A percentile compares a stretch with the other conserved stretches of the same genome.
Conservation (phyloP, 1,284 basidiomycete genomes). For the Ustilago tritici region DNA sequence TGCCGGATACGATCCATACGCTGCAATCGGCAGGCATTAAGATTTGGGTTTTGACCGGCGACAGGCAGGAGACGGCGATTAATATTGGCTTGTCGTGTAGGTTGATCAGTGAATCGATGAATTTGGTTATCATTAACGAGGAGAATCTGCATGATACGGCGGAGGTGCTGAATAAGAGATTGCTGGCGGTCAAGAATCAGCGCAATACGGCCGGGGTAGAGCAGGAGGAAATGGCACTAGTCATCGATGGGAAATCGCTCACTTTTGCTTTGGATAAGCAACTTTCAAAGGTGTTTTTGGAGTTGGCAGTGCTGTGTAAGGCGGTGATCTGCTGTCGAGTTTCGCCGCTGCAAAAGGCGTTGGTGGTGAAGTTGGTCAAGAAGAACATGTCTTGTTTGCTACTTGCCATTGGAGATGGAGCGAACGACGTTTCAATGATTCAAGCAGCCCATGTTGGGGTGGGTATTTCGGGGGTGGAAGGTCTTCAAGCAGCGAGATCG, state of each 20-base stretch:
- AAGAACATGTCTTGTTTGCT: conserved; percentile 91
- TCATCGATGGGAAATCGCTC: conserved; percentile 97
- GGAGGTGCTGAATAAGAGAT: conserved; percentile 86
- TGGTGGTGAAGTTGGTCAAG: conserved; percentile 98
- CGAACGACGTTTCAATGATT: conserved; percentile 76
- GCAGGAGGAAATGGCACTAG: conserved; percentile 90
- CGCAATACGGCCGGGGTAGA: conserved; percentile 81
- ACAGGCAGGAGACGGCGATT: conserved; percentile 98
- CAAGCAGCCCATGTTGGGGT: conserved; percentile 84
- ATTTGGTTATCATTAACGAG: conserved; percentile 92
- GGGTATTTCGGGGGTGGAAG: conserved; percentile 97
- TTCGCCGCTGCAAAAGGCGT: conserved; percentile 95
- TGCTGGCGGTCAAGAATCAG: conserved; percentile 92
- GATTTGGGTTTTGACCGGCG: conserved; percentile 98
- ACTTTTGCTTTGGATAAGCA: conserved; percentile 93
- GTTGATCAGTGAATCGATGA: conserved; percentile 98
- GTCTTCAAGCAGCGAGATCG: conserved; percentile 94
- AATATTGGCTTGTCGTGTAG: conserved; percentile 98
- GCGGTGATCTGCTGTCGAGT: conserved; percentile 98
- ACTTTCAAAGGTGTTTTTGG: conserved; percentile 86
- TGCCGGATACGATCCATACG: conserved; percentile 97
- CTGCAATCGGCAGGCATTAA: conserved; percentile 98
- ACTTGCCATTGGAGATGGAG: conserved; percentile 84
- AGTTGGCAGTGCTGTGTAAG: conserved; percentile 97
- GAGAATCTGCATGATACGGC: conserved; percentile 83